Evolutionary conservation across 1,284 basidiomycete species (phyloP).

Genomic region (Grifola frondosa): DNA sequence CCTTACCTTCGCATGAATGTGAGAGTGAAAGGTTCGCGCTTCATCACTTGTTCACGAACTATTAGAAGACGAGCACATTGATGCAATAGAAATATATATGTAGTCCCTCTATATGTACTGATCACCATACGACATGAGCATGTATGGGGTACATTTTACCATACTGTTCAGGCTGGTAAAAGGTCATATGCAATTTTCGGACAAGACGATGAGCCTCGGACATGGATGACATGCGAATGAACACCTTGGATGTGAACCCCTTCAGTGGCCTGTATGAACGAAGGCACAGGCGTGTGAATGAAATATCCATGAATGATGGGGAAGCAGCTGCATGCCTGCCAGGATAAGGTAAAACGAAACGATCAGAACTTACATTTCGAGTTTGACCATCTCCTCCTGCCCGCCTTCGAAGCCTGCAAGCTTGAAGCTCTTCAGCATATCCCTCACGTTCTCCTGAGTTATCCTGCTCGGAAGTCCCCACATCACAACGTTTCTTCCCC

Average conservation of each 20-base stretch:
- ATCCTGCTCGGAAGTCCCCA: slow-evolving; percentile 59
- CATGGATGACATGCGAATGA: slow-evolving; percentile 52
- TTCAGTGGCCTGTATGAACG: neutral
- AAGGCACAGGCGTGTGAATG: neutral
- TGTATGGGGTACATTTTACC: slow-evolving; percentile 47
- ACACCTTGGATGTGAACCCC: slow-evolving; percentile 38
- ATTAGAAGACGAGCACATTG: too few species aligned
- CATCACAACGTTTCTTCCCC: slow-evolving; percentile 54
- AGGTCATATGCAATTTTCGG: slow-evolving; percentile 59
- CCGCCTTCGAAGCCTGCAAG: slow-evolving; percentile 39
- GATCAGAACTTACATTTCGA: slow-evolving; percentile 55
- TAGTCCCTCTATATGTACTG: neutral
- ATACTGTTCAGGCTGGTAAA: slow-evolving; percentile 38
- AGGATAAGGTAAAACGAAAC: too few species aligned
- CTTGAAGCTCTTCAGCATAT: slow-evolving; percentile 44
- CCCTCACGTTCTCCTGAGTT: slow-evolving; percentile 35
- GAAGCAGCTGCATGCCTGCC: neutral
- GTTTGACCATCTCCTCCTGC: slow-evolving; percentile 43
- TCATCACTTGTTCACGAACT: too few species aligned
- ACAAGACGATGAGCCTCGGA: slow-evolving; percentile 70
- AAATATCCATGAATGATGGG: slow-evolving; percentile 3
- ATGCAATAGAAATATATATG: too few species aligned
- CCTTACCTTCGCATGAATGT: slow-evolving; percentile 1
- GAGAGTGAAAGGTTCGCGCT: too few species aligned
- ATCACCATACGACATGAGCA: slow-evolving; percentile 61